Evolutionary conservation across 2,329 filamentous ascomycete genomes (phyloP), one percentile per base, ranked within the genome.

Genomic region (Nemania sp.): DNA sequence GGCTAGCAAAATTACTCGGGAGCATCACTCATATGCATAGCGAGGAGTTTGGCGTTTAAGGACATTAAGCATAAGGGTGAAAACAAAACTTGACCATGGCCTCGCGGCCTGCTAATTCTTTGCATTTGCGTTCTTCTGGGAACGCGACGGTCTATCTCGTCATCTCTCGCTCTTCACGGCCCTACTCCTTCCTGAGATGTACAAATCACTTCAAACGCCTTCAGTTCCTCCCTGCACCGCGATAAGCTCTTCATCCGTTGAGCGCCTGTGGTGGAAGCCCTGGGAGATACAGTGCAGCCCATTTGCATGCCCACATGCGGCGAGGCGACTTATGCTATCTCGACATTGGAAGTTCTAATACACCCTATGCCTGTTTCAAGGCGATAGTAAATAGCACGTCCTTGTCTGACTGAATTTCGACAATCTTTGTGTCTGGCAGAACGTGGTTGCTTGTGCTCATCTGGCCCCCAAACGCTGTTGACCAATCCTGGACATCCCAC

Each of bases 401-500:
- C 59, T 77, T 80, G 26, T 78, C 80, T 20, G 86, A 86, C 66
- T 80, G 73, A 30, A 93, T 74, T 60, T 82, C 78, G 19, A 91
- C 80, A 3, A 83, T 78, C 44, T 79, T 77, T 3, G 80, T 82
- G 41, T 76, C 75, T 0, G 80, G 80, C 56, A 80, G 62, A 22
- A 92, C 82, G 64, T 91, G 87, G 71, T 94, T 94, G 71, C 89
- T 94, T 52, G 90, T 93, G 68, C 89, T 92, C 54, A 93, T 67
- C 61, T 81, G 79, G 0, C 84, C 86, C 6, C 89, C 88, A 68
- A 94, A 88, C 64, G 82, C 78, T 1, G 89, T 96, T 61, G 81
- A 74, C 91, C 93, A 96, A 56, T 90, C 77, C 54, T 78, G 69
- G 1, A 99, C 89, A 72, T 99, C 91, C 94, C 94, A 99, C 68